These are phyloP conservation scores for Dendrobium catenatum DNA, from an alignment of 106 monocot genomes.

Conservation along the genomic window DNA sequence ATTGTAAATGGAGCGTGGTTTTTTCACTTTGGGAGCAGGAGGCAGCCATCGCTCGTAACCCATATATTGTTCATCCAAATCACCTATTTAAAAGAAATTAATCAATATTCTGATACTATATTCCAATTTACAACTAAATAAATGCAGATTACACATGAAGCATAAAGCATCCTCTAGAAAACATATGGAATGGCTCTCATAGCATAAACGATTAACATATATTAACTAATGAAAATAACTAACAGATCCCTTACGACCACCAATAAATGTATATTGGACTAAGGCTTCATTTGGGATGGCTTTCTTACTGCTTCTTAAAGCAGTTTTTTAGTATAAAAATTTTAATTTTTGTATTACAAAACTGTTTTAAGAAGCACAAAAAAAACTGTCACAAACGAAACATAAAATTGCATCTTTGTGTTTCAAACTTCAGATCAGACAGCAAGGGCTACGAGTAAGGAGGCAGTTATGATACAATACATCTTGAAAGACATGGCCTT, in stretches of 20 bases:
- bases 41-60: constrained; percentile 91
- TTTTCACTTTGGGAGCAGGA: constrained; percentile 74
- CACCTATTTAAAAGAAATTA: constrained; percentile 18
- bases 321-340: too few relatives aligned
- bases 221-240: background rate
- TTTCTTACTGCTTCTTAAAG: too few relatives aligned
- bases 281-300: background rate
- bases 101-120: background rate
- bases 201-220: background rate
- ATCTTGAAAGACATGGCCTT: background rate
- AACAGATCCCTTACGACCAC: background rate
- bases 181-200: background rate
- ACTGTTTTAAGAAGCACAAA: too few relatives aligned
- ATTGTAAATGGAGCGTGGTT: constrained; percentile 78
- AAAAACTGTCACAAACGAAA: too few relatives aligned
- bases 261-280: background rate
- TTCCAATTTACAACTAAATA: background rate
- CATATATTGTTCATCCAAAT: constrained; percentile 38
- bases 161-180: background rate
- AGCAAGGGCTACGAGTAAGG: background rate
- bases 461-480: background rate
- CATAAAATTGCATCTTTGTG: background rate
- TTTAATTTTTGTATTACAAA: too few relatives aligned
- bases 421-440: background rate
- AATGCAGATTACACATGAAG: background rate